Conservation (phyloP, 164 flowering plant species). For the Stephania japonica region DNA sequence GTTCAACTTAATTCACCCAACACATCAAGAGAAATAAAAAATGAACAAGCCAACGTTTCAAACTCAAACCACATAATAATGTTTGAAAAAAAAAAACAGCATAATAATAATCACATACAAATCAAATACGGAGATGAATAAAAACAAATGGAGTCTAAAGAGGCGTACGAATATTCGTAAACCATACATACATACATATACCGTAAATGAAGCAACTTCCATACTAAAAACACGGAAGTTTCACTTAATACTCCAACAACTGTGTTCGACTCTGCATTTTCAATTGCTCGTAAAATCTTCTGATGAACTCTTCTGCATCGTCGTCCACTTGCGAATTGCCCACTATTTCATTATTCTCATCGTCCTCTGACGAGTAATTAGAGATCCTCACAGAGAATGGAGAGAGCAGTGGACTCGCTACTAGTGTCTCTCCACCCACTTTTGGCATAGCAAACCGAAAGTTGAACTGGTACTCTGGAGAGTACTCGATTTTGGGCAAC, state of each 20-base stretch:
- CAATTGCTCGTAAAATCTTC: constrained; percentile 48
- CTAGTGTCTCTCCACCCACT: constrained; percentile 24
- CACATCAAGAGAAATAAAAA: no score
- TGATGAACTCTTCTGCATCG: constrained; percentile 54
- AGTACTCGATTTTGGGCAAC: constrained; percentile 26
- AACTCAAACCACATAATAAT: background rate
- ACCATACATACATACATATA: background rate
- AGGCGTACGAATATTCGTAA: background rate
- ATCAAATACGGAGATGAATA: background rate
- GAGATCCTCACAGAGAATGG: constrained; percentile 33
- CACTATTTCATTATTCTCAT: constrained; percentile 7
- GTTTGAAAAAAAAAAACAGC: background rate
- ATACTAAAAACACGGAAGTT: constrained; percentile 16
- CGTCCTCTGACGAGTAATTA: constrained; percentile 37
- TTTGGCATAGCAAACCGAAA: constrained; percentile 13
- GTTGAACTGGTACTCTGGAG: constrained; percentile 33
- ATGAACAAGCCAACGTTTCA: background rate
- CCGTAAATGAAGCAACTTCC: constrained; percentile 13
- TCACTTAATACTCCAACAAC: constrained; percentile 30
- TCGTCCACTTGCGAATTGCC: constrained; percentile 28
- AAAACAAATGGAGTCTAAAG: background rate
- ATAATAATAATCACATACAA: background rate
- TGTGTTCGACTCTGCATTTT: constrained; percentile 37
- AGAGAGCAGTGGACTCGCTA: constrained; percentile 24
- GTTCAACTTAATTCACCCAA: no score